Evolutionary conservation across 495 filamentous ascomycete genomes (phyloP), one percentile per base, ranked within the genome.

Genomic region (Annulohypoxylon moriforme): DNA sequence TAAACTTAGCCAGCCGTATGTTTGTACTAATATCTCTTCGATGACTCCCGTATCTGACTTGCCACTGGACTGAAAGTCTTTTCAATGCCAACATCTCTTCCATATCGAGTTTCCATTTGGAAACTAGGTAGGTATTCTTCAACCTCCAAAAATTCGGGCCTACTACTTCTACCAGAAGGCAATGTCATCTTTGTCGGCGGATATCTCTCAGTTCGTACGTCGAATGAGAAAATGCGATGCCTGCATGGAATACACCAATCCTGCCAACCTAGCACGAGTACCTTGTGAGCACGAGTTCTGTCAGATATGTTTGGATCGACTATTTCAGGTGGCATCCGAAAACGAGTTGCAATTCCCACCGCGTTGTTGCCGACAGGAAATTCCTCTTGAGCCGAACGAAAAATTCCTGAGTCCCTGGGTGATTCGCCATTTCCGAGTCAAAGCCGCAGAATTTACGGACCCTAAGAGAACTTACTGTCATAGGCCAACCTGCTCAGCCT

Each of bases 291-390:
- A 88, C 64, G 50, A 76, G 2, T 87, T 87, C 70, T 89, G 87
- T 67, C 71, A 57, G 0, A 67, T 66, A 4, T 89, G 87, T 62
- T 33, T 87, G 0, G 29, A 31, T 2, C 49, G 60, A 0, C 80
- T 87, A 0, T 87, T 88, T 73, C 53, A 62, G 22, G 40, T 59
- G 0, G 74, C 85, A 0, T 76, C 83, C 14, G 73, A 69, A 0
- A 85, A 88, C 69, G 85, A 88, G 58, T 72, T 84, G 0, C 47
- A 83, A 0, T 88, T 85, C 52, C 87, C 87, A 0, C 85, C 87
- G 5, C 79, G 82, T 10, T 89, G 87, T 74, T 88, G 85, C 56
- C 63, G 74, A 25, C 56, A 82, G 27, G n/a, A 60, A 0, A 82
- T 89, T 13, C 66, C 80, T 1, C 58, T 85, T 27, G 75, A 77